phyloP scores from a whole-genome alignment of 2,329 filamentous ascomycete genomes.

The Ceratocystis albifundus region DNA sequence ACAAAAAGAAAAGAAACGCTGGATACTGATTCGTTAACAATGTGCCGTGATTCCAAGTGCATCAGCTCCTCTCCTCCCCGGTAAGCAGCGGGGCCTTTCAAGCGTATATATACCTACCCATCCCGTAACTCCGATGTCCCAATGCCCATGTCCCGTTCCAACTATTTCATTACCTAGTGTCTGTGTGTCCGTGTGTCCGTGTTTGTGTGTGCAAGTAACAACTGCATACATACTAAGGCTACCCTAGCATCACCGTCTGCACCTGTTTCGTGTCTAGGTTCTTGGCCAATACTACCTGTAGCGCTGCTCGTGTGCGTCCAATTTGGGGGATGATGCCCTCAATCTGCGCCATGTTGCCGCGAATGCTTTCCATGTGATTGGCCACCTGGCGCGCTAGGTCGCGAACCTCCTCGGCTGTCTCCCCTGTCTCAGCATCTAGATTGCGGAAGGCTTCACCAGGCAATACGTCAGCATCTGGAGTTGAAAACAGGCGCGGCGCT shows the following conservation, averaged over 20 bases:
- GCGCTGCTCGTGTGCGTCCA: conserved; percentile 36
- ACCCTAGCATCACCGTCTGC: conserved; percentile 39
- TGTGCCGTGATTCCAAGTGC: background rate
- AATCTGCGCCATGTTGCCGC: conserved; percentile 43
- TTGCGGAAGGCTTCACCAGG: conserved; percentile 27
- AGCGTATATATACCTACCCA: too few species aligned
- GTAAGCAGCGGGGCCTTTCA: background rate
- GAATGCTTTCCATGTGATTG: conserved; percentile 47
- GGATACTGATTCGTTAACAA: background rate
- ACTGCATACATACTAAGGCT: background rate
- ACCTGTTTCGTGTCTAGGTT: conserved; percentile 38
- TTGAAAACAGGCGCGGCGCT: background rate
- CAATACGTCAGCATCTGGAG: background rate
- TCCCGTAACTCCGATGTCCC: background rate
- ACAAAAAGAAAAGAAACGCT: background rate
- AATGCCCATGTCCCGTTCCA: background rate
- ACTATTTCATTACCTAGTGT: background rate
- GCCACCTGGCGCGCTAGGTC: conserved; percentile 33
- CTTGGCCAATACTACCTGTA: conserved; percentile 39
- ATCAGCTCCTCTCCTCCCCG: background rate
- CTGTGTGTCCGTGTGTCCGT: too few species aligned
- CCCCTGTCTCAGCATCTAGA: conserved; percentile 36
- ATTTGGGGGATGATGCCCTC: conserved; percentile 42
- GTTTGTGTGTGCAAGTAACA: background rate
- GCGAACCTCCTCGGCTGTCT: conserved; percentile 19